Evolutionary conservation across 768 basidiomycete species (phyloP).

Genomic region (Neoboletus subvelutipes): DNA sequence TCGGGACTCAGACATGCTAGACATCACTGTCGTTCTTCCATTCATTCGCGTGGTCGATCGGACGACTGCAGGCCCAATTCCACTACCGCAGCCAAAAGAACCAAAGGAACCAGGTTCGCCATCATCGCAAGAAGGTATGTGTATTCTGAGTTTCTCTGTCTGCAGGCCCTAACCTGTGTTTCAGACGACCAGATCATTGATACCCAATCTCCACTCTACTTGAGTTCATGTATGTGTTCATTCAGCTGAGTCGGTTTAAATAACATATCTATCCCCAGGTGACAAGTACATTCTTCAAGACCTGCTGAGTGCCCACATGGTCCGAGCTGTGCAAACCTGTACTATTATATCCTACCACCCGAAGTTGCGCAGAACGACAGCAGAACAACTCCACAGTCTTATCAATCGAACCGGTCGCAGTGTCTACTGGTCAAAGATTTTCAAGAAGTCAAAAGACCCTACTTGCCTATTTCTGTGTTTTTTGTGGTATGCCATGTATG

Average conservation of each 20-base stretch:
- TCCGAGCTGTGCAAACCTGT: constrained; percentile 30
- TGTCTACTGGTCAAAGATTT: constrained; percentile 35
- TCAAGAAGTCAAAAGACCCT: constrained; percentile 39
- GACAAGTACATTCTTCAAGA: constrained; percentile 37
- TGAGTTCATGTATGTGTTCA: constrained; percentile 30
- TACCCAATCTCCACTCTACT: constrained; percentile 49
- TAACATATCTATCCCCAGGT: constrained; percentile 13
- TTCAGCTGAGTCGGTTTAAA: neutral
- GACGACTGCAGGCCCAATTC: neutral
- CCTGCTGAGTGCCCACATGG: constrained; percentile 54
- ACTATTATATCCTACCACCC: constrained; percentile 35
- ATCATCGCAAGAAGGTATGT: constrained; percentile 9
- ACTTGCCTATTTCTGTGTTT: constrained; percentile 54
- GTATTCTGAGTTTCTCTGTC: neutral
- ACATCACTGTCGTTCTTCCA: constrained; percentile 55
- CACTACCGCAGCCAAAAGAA: neutral
- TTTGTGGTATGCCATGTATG: constrained; percentile 60
- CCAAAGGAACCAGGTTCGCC: neutral
- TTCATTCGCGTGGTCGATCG: constrained; percentile 44
- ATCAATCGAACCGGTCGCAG: constrained; percentile 32
- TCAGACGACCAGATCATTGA: constrained; percentile 41
- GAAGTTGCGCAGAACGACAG: constrained; percentile 17
- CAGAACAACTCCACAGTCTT: constrained; percentile 27
- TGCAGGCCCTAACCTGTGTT: neutral
- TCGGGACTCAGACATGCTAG: constrained; percentile 28